Evolutionary conservation across 2,329 filamentous ascomycete species (phyloP), one percentile per base, ranked within the genome.

Genomic region (Thielaviopsis ethacetica): DNA sequence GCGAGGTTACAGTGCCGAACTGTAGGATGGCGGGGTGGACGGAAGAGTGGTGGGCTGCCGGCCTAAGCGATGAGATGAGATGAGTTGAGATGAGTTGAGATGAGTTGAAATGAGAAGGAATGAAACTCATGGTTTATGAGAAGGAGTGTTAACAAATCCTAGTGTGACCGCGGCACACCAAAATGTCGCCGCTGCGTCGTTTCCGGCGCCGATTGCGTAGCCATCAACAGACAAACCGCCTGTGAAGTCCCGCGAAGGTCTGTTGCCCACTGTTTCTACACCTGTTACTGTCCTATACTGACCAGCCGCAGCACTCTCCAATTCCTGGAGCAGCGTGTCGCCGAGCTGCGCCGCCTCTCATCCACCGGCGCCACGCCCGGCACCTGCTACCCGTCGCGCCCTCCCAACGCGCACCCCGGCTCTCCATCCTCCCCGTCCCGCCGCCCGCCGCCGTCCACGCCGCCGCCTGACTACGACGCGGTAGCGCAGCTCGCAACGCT

Each of bases 151-250:
- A 34, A 34, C 30, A 34, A 2, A 2, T 34, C 7, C 5, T 47
- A 63, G 62, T 63, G 62, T 27, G 62, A 63, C 52, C 59, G 59
- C 19, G 61, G 55, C 22, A 59, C 53, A 1, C 62, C 62, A 21
- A 61, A 58, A 60, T 63, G 62, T 21, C 55, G 54, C 2, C 62
- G 62, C n/a, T 63, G 62, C 49, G 62, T 60, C 5, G 19, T 52
- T 30, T 51, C 62, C 17, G 62, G 59, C 3, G 49, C 38, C 12
- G 61, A 63, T 6, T 63, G 61, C 24, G 47, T 52, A 6, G 62
- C 61, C n/a, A 57, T 63, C 19, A 61, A 63, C 44, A 57, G 62
- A 10, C 59, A 62, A 21, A 63, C 59, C 10, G 34, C 61, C 2
- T 55, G 52, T 26, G 61, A 62, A 49, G 38, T 63, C 7, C 62